Evolutionary conservation across 1,284 basidiomycete species (phyloP).

Genomic region (Naganishia liquefaciens): DNA sequence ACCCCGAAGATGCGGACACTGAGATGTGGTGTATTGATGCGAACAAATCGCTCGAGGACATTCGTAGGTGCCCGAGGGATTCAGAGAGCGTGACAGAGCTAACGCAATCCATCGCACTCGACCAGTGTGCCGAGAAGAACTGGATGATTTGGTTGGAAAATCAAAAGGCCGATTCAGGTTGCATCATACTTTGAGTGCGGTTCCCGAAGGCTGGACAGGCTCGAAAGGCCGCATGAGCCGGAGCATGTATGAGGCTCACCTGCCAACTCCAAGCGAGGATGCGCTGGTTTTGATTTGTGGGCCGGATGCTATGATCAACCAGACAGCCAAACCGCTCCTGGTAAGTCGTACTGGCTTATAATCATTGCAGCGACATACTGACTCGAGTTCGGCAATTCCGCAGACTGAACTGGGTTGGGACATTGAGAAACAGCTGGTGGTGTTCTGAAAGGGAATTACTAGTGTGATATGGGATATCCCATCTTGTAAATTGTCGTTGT

Average conservation of each 20-base stretch:
- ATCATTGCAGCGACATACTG: neutral
- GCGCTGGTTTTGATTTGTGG: constrained; percentile 61
- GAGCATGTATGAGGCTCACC: constrained; percentile 54
- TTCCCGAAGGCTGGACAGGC: constrained; percentile 55
- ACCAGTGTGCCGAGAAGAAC: constrained; percentile 58
- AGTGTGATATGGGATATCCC: no score
- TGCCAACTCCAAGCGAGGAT: constrained; percentile 55
- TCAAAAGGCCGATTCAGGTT: constrained; percentile 54
- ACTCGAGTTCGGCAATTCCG: no score
- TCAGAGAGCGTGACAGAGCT: neutral
- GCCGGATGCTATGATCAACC: constrained; percentile 57
- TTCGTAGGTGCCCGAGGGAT: constrained; percentile 18
- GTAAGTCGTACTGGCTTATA: constrained; percentile 22
- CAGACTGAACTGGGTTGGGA: constrained; percentile 32
- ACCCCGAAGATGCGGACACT: constrained; percentile 53
- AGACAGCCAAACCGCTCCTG: constrained; percentile 41
- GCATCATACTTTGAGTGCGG: constrained; percentile 57
- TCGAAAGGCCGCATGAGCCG: constrained; percentile 57
- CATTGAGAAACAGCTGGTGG: constrained; percentile 31
- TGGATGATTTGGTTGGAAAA: constrained; percentile 57
- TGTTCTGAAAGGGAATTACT: constrained; percentile 13
- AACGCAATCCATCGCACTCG: neutral
- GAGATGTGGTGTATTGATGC: constrained; percentile 61
- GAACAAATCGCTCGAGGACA: constrained; percentile 57
- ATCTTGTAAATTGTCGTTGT: no score